Evolutionary conservation across 805 yeast genomes (phyloP).

Genomic region (Metschnikowia reukaufii): DNA sequence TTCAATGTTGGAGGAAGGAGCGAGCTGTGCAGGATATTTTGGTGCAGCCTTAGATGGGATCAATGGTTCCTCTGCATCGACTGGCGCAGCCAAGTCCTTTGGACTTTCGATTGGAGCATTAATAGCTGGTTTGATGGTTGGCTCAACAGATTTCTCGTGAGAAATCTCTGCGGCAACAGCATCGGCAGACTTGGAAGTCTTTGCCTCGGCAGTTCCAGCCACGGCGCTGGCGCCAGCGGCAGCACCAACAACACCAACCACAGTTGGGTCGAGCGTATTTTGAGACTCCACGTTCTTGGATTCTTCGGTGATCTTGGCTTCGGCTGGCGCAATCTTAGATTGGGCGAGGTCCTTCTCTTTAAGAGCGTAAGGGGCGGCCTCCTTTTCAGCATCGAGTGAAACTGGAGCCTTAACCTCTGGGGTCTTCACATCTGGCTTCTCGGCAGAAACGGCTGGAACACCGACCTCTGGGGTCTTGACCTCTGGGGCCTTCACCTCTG

Average conservation of each 20-base stretch:
- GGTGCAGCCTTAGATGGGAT: conserved; percentile 15
- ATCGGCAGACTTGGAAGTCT: conserved; percentile 3
- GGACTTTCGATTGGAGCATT: conserved; percentile 12
- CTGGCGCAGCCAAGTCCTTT: background rate
- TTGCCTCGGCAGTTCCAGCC: conserved; percentile 7
- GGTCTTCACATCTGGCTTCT: background rate
- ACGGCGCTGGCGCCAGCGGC: conserved; percentile 17
- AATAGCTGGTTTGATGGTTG: conserved; percentile 14
- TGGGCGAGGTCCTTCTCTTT: conserved; percentile 7
- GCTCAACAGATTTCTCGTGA: conserved; percentile 8
- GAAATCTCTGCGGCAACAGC: conserved; percentile 10
- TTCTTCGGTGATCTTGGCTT: conserved; percentile 11
- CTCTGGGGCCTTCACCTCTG: background rate
- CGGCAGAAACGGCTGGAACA: background rate
- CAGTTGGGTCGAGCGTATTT: conserved; percentile 20
- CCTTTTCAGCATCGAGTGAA: conserved; percentile 2
- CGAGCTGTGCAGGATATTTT: conserved; percentile 6
- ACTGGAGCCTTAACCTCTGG: background rate
- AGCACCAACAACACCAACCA: conserved; percentile 16
- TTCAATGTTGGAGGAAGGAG: conserved; percentile 5
- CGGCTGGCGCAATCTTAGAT: conserved; percentile 8
- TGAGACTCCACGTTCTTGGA: conserved; percentile 4
- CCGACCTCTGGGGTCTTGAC: conserved; percentile 1
- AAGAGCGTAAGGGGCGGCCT: conserved; percentile 8
- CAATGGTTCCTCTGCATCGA: conserved; percentile 7